phyloP scores from a whole-genome alignment of 139 green algal genomes.

The Zygnema cylindricum region DNA sequence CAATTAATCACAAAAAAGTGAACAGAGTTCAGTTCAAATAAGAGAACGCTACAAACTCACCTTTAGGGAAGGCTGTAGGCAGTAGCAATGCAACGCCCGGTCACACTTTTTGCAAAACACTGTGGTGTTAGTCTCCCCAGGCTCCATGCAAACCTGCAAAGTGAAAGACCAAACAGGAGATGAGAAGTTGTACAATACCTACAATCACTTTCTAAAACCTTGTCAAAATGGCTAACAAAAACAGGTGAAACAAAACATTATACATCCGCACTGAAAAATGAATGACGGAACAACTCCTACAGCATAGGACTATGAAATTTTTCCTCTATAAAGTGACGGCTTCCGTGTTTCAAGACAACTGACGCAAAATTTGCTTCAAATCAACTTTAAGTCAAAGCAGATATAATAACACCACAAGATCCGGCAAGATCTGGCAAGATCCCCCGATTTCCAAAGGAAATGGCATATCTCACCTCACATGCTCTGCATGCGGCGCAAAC shows the following conservation, averaged over 20 bases:
- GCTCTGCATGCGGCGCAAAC: constrained; percentile 10
- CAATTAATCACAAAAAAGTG: background rate
- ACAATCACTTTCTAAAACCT: background rate
- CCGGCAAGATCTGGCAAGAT: background rate
- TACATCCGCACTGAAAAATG: background rate
- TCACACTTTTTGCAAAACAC: constrained; percentile 36
- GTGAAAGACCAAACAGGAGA: background rate
- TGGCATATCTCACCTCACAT: constrained; percentile 28
- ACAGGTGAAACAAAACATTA: background rate
- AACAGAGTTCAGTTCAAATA: background rate
- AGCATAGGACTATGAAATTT: background rate
- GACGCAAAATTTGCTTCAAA: background rate
- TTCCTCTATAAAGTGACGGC: background rate
- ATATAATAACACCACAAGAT: background rate
- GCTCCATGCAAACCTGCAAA: constrained; percentile 6
- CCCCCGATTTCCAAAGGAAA: background rate
- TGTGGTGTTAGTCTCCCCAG: background rate
- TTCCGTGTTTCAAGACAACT: background rate
- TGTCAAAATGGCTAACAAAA: background rate
- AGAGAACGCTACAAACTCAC: background rate
- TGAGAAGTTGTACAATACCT: background rate
- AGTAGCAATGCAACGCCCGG: background rate
- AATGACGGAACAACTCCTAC: background rate
- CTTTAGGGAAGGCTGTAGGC: constrained; percentile 20
- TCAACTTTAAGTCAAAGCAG: background rate